A percentile compares a stretch with the other conserved stretches of the same genome.
Conservation (phyloP, 140 eudicot genomes). For the Erigeron philadelphicus region DNA sequence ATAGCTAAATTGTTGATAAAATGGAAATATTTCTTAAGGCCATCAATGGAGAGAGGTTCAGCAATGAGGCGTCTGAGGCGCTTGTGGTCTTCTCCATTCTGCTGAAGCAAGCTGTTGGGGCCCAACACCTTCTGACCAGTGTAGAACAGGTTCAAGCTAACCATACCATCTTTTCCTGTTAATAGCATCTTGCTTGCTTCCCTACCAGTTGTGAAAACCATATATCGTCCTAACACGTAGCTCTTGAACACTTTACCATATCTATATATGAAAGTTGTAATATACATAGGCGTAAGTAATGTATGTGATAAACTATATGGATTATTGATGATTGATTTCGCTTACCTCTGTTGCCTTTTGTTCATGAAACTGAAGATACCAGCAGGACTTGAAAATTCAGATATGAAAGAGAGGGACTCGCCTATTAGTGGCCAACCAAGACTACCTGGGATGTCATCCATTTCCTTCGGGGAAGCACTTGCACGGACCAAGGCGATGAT, state of each 20-base stretch:
- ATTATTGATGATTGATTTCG: not conserved
- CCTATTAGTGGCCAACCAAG: slow-evolving; percentile 82
- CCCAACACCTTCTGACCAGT: slow-evolving; percentile 77
- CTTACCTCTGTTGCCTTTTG: slow-evolving; percentile 61
- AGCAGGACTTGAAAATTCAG: slow-evolving; percentile 64
- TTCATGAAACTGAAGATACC: slow-evolving; percentile 71
- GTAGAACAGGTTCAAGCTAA: slow-evolving; percentile 67
- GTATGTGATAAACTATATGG: not conserved
- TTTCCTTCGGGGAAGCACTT: slow-evolving; percentile 45
- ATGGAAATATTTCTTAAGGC: slow-evolving; percentile 62
- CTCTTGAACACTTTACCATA: slow-evolving; percentile 80
- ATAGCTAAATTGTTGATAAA: slow-evolving; percentile 59
- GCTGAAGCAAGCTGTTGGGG: slow-evolving; percentile 70
- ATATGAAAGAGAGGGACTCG: slow-evolving; percentile 55
- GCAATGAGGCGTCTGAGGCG: slow-evolving; percentile 67
- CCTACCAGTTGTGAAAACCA: slow-evolving; percentile 67
- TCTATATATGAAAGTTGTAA: slow-evolving; percentile 24
- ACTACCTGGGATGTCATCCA: slow-evolving; percentile 64
- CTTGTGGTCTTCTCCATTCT: slow-evolving; percentile 76
- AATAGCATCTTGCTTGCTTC: slow-evolving; percentile 70
- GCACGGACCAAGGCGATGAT: slow-evolving; percentile 24
- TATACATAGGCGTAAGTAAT: too few relatives aligned
- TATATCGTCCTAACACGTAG: slow-evolving; percentile 59
- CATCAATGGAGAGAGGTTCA: slow-evolving; percentile 70
- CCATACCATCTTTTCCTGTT: slow-evolving; percentile 84